Evolutionary conservation across 495 filamentous ascomycete species (phyloP).

Genomic region (Podospora comata): DNA sequence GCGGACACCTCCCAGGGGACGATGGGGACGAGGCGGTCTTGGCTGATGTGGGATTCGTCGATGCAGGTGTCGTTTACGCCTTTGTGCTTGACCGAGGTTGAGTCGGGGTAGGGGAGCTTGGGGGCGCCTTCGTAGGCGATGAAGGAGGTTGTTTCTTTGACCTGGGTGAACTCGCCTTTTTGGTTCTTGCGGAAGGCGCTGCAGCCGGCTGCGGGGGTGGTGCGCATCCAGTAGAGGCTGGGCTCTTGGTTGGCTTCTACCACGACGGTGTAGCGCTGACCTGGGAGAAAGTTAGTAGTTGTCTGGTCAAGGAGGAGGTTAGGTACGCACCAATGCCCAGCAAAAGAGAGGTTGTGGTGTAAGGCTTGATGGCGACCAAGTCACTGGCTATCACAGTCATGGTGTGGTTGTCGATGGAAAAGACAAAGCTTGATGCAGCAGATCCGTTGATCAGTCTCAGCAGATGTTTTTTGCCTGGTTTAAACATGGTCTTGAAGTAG

Average conservation of each 20-base stretch:
- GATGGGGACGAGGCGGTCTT: slow-evolving; percentile 5
- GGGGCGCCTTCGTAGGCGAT: slow-evolving; percentile 9
- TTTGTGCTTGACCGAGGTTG: slow-evolving; percentile 8
- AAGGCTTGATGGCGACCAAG: slow-evolving; percentile 49
- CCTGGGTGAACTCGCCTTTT: slow-evolving; percentile 17
- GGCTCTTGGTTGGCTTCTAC: slow-evolving; percentile 49
- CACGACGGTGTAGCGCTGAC: slow-evolving; percentile 63
- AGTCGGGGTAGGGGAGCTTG: not conserved
- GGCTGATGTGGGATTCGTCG: slow-evolving; percentile 11
- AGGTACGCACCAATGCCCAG: slow-evolving; percentile 52
- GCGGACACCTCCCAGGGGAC: slow-evolving; percentile 12
- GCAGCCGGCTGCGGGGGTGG: slow-evolving; percentile 14
- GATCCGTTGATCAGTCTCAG: slow-evolving; percentile 52
- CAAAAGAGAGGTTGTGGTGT: slow-evolving; percentile 36
- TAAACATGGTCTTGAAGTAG: slow-evolving; percentile 11
- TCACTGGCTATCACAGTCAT: slow-evolving; percentile 48
- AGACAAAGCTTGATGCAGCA: slow-evolving; percentile 27
- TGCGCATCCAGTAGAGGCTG: slow-evolving; percentile 19
- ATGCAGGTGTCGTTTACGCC: slow-evolving; percentile 8
- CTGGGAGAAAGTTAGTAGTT: not conserved
- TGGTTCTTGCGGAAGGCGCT: slow-evolving; percentile 8
- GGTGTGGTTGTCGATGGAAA: slow-evolving; percentile 47
- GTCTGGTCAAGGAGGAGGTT: not conserved
- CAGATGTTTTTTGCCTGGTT: slow-evolving; percentile 39
- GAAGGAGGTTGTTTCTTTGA: slow-evolving; percentile 21